Conservation (phyloP, 1,139 yeast genomes). For the Kodamaea suecica region DNA sequence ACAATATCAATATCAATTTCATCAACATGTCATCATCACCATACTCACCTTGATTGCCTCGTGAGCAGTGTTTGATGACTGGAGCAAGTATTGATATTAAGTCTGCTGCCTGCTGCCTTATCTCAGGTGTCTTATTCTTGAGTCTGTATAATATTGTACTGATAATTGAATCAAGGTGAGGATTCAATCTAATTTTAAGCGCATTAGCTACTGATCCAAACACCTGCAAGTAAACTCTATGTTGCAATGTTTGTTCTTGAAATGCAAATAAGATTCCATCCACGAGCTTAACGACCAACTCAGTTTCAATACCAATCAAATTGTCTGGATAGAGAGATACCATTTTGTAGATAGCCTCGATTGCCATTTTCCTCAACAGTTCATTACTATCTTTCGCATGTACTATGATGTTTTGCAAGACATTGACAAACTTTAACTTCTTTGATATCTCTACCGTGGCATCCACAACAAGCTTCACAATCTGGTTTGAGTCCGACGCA, state of each 20-base stretch:
- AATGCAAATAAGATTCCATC: conserved; percentile 85
- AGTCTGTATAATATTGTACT: conserved; percentile 72
- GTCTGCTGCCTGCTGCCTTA: conserved; percentile 86
- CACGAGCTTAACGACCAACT: conserved; percentile 60
- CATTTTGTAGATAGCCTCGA: conserved; percentile 55
- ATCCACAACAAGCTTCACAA: conserved; percentile 63
- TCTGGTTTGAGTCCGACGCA: conserved; percentile 50
- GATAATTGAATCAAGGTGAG: conserved; percentile 72
- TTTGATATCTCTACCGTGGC: conserved; percentile 68
- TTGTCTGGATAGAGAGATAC: conserved; percentile 27
- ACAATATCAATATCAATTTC: conserved; percentile 71
- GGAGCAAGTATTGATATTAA: conserved; percentile 66
- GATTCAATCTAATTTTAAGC: conserved; percentile 65
- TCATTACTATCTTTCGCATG: conserved; percentile 81
- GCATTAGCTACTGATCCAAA: conserved; percentile 67
- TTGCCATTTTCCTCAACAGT: conserved; percentile 73
- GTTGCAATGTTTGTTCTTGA: conserved; percentile 68
- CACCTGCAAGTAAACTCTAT: conserved; percentile 55
- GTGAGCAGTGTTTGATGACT: conserved; percentile 57
- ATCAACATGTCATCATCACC: conserved; percentile 49
- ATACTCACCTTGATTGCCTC: conserved; percentile 20
- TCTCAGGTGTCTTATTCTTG: conserved; percentile 67
- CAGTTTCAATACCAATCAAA: conserved; percentile 36
- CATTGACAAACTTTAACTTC: conserved; percentile 62
- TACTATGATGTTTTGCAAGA: conserved; percentile 55